These are phyloP conservation scores for Auxenochlorella pyrenoidosa DNA, from an alignment of 139 green algal genomes.

Conservation along the genomic window DNA sequence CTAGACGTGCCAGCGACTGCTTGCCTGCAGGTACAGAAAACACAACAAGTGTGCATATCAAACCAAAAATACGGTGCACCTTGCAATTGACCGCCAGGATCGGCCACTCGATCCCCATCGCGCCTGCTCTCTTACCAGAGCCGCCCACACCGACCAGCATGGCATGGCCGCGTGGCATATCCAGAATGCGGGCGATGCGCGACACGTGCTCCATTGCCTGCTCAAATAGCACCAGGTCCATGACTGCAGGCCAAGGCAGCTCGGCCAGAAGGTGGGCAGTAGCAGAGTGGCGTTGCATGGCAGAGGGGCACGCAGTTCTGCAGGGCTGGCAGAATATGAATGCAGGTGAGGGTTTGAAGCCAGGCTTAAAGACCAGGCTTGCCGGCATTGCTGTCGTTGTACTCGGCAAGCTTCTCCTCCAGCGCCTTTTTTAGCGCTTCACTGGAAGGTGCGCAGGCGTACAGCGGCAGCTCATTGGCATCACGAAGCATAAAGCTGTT, in stretches of 20 bases:
- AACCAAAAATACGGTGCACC: background rate
- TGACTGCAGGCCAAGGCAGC: conserved; percentile 46
- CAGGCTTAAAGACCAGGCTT: conserved; percentile 55
- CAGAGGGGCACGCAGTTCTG: background rate
- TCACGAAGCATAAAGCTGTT: conserved; percentile 58
- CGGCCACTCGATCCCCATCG: too few relatives aligned
- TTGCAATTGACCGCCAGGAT: too few relatives aligned
- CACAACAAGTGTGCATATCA: background rate
- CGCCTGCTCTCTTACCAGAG: conserved; percentile 66
- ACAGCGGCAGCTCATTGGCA: conserved; percentile 66
- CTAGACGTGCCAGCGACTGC: conserved; percentile 38
- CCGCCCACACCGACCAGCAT: conserved; percentile 91
- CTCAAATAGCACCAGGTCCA: conserved; percentile 91
- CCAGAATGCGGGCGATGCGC: conserved; percentile 85
- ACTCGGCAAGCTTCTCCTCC: conserved; percentile 85
- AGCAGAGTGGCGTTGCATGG: background rate
- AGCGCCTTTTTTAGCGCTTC: conserved; percentile 75
- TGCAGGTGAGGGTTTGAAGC: background rate
- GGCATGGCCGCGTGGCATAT: conserved; percentile 83
- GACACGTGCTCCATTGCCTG: conserved; percentile 86
- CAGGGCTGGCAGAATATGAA: background rate
- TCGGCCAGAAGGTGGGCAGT: background rate
- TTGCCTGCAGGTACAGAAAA: conserved; percentile 17
- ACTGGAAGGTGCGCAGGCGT: conserved; percentile 51
- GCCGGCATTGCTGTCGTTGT: conserved; percentile 89